A percentile compares a stretch with the other conserved stretches of the same genome.
These are phyloP conservation scores for Trichoderma gamsii DNA, from an alignment of 495 filamentous ascomycete species.

Conservation along the genomic window DNA sequence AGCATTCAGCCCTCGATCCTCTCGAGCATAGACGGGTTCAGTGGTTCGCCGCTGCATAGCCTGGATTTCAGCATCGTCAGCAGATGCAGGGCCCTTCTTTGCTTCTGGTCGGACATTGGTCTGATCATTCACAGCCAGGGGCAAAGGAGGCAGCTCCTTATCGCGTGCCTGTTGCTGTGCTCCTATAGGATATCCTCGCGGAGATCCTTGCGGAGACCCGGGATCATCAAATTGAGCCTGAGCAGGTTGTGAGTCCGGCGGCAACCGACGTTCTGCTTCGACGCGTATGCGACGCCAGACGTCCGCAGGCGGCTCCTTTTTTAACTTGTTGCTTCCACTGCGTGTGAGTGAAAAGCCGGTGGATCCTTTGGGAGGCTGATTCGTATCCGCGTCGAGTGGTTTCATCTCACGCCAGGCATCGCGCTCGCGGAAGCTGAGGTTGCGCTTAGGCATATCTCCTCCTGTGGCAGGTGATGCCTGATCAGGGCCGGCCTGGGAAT, in stretches of 20 bases:
- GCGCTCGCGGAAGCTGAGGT: constrained; percentile 46
- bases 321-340: constrained; percentile 43
- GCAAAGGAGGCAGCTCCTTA: not conserved
- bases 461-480: constrained; percentile 19
- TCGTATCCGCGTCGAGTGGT: constrained; percentile 24
- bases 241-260: not conserved
- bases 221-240: not conserved
- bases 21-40: constrained; percentile 4
- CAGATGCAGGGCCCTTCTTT: not conserved
- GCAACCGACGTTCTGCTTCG: constrained; percentile 25
- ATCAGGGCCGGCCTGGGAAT: not conserved
- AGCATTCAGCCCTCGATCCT: constrained; percentile 2
- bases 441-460: constrained; percentile 37
- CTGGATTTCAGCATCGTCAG: not conserved
- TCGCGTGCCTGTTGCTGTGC: not conserved
- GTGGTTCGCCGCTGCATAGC: not conserved
- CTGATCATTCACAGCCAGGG: constrained; percentile 2
- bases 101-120: constrained; percentile 16
- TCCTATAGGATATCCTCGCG: constrained; percentile 18
- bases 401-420: constrained; percentile 34
- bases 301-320: constrained; percentile 39
- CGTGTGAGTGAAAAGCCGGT: constrained; percentile 29
- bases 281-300: constrained; percentile 30
- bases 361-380: constrained; percentile 20
- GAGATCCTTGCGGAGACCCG: not conserved